Conservation (phyloP, 148 eudicot genomes). For the Beta vulgaris region DNA sequence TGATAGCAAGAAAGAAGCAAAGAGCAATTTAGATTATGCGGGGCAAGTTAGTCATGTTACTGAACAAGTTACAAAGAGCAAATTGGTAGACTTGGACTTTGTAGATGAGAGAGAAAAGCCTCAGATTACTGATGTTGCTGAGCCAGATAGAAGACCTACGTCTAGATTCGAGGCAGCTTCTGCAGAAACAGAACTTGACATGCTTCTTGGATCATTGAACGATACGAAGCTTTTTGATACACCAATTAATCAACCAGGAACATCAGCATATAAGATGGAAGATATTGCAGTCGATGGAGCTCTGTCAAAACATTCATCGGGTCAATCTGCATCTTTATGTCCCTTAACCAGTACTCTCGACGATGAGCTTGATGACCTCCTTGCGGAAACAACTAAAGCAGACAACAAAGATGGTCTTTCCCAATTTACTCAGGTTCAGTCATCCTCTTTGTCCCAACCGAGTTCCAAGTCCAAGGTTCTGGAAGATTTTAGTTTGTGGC, state of each 20-base stretch:
- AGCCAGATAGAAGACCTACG: slow-evolving; percentile 12
- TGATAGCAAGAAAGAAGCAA: slow-evolving; percentile 8
- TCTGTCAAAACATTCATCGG: slow-evolving; percentile 15
- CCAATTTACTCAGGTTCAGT: slow-evolving; percentile 10
- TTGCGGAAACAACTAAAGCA: slow-evolving; percentile 44
- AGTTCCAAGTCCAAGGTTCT: slow-evolving; percentile 46
- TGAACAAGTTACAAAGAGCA: neutral
- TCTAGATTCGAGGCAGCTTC: slow-evolving; percentile 37
- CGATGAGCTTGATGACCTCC: slow-evolving; percentile 62
- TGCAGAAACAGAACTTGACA: slow-evolving; percentile 66
- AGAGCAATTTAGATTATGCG: neutral
- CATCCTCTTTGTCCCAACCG: slow-evolving; percentile 33
- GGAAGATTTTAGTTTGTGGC: slow-evolving; percentile 89
- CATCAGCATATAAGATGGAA: slow-evolving; percentile 1
- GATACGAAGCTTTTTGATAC: slow-evolving; percentile 33
- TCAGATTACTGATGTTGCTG: neutral
- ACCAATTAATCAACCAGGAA: slow-evolving; percentile 17
- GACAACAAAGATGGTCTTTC: slow-evolving; percentile 16
- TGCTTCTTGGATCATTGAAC: slow-evolving; percentile 50
- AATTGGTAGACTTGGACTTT: neutral
- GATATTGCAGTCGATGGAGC: slow-evolving; percentile 12
- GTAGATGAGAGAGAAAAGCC: slow-evolving; percentile 4
- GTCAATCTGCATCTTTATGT: slow-evolving; percentile 13
- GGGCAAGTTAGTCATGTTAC: neutral
- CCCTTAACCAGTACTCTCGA: slow-evolving; percentile 30